Evolutionary conservation across 371 early-diverging fungal genomes (phyloP).

Genomic region (Lichtheimia ornata): DNA sequence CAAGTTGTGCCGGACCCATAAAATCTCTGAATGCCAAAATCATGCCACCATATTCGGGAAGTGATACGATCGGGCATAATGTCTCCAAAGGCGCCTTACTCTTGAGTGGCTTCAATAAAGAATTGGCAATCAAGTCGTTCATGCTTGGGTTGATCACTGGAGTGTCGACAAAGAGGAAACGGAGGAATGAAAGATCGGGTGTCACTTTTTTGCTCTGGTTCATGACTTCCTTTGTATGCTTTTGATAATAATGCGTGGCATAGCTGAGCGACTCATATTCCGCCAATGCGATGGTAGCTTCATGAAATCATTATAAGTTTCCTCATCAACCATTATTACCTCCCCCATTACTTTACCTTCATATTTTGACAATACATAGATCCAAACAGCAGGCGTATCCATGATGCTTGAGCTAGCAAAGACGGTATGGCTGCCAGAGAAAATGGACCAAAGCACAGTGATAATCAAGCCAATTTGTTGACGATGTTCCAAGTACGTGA

Average conservation of each 20-base stretch:
- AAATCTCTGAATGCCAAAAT: constrained; percentile 62
- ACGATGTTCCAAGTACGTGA: constrained; percentile 78
- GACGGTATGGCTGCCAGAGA: constrained; percentile 69
- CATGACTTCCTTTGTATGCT: constrained; percentile 49
- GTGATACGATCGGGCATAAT: constrained; percentile 67
- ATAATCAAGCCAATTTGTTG: constrained; percentile 81
- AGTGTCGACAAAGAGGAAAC: constrained; percentile 73
- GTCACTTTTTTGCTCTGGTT: constrained; percentile 59
- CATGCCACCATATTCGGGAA: constrained; percentile 78
- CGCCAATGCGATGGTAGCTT: constrained; percentile 67
- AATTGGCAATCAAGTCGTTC: constrained; percentile 63
- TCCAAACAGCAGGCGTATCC: constrained; percentile 72
- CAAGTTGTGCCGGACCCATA: constrained; percentile 39
- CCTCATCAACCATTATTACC: background rate
- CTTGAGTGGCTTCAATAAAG: constrained; percentile 64
- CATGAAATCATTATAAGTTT: constrained; percentile 2
- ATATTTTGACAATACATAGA: constrained; percentile 66
- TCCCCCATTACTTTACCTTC: constrained; percentile 26
- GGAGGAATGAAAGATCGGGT: constrained; percentile 65
- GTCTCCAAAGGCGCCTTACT: constrained; percentile 54
- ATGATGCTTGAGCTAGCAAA: constrained; percentile 65
- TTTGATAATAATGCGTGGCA: constrained; percentile 55
- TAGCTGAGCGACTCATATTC: constrained; percentile 70
- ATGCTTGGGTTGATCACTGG: constrained; percentile 60
- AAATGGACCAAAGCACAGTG: constrained; percentile 70